Evolutionary conservation across 139 green algal genomes (phyloP), one percentile per base, ranked within the genome.

Genomic region (Chlorella sp.): DNA sequence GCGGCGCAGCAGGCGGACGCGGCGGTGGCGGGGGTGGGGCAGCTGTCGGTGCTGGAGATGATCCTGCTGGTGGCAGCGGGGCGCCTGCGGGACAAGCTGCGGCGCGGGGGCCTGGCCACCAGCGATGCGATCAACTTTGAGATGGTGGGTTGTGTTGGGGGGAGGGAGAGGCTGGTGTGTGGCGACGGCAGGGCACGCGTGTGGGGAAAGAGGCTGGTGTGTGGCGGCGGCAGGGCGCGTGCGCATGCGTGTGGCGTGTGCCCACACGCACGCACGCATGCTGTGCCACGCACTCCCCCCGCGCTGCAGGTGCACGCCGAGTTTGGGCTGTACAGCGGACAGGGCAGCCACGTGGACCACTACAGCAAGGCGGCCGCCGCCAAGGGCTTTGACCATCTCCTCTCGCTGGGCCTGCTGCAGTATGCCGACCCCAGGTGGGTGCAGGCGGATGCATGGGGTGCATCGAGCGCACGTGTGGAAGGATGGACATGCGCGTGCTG

Each of bases 11-110:
- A n/a, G n/a, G n/a, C n/a, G n/a, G n/a, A n/a, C n/a, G 67, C 29
- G 19, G 58, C 65, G 51, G n/a, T 60, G 23, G 19, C 51, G 29
- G 59, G 41, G 15, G 70, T 87, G 19, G 45, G 42, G 7, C 70
- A 68, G 19, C 71, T 87, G 58, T 86, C 77, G 21, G 75, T 93
- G 27, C 69, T 92, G 80, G 88, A 93, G 69, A 73, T 93, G 35
- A 85, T 72, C 67, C 59, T 93, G 65, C 76, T 93, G 71, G 88
- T 92, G 59, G 87, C 88, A 11, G 73, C 72, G 41, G 62, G 84
- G 33, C 81, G 89, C 4, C 40, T 90, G 55, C 46, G 5, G 71
- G 59, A 9, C 41, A 72, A 19, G 29, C 68, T n/a, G n/a, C n/a
- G n/a, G n/a, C n/a, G n/a, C n/a, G n/a, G n/a, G n/a, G n/a, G n/a